A percentile compares a stretch with the other conserved stretches of the same genome.
Evolutionary conservation across 106 monocot genomes (phyloP).

Genomic region (Allium fistulosum): DNA sequence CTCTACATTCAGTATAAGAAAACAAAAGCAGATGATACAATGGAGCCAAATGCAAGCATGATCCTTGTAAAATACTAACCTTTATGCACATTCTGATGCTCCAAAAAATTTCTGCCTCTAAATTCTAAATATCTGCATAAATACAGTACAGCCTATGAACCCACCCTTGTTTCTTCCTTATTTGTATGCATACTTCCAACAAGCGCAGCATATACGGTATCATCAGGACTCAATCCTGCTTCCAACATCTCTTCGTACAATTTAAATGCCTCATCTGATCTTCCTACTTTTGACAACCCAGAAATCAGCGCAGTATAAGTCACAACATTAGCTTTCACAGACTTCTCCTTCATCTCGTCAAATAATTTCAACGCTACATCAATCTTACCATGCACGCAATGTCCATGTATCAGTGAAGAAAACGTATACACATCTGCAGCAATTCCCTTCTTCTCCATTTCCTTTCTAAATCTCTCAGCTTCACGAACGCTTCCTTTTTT

Average conservation of each 20-base stretch:
- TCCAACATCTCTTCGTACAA: slow-evolving; percentile 77
- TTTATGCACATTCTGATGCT: too few species aligned
- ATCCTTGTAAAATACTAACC: too few species aligned
- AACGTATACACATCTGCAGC: slow-evolving; percentile 74
- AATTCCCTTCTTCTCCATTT: slow-evolving; percentile 80
- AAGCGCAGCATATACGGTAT: slow-evolving; percentile 64
- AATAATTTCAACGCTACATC: slow-evolving; percentile 57
- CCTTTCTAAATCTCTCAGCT: slow-evolving; percentile 55
- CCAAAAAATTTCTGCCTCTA: too few species aligned
- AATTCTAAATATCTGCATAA: too few species aligned
- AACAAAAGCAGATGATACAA: too few species aligned
- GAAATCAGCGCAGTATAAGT: slow-evolving; percentile 76
- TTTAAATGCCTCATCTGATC: slow-evolving; percentile 74
- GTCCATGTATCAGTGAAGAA: slow-evolving; percentile 73
- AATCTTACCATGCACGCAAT: slow-evolving; percentile 54
- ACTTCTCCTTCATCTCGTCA: slow-evolving; percentile 53
- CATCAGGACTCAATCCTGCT: slow-evolving; percentile 69
- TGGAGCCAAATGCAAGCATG: too few species aligned
- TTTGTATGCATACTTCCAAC: slow-evolving; percentile 64
- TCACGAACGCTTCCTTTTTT: slow-evolving; percentile 75
- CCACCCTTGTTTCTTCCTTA: slow-evolving; percentile 4
- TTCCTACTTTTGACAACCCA: slow-evolving; percentile 72
- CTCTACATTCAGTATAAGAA: too few species aligned
- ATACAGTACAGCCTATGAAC: slow-evolving; percentile 1
- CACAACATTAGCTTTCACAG: slow-evolving; percentile 32